Evolutionary conservation across 108 stramenopile genomes (phyloP), one percentile per base, ranked within the genome.

Genomic region (Nitzschia inconspicua): DNA sequence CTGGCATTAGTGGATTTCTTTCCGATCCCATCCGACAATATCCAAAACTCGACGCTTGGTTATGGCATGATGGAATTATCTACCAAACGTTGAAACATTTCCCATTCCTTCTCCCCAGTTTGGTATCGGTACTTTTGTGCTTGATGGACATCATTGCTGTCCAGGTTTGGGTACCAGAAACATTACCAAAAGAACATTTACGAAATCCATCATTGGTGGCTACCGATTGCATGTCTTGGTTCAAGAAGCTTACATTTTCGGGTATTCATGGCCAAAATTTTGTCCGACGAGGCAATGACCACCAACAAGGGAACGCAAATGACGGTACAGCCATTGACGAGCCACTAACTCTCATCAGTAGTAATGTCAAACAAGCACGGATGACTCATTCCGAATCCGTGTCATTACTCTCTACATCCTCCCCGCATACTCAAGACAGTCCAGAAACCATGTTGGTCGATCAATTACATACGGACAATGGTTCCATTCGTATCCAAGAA

Each of bases 71-170:
- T 13, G 55, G 27, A 23, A 29, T 19, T 3, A 5, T 69, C 19
- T 47, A 64, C 16, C 48, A 31, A 18, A 25, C 64, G 27, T 42
- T 86, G 28, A 18, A 24, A 13, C 25, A 39, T 18, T 82, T 73
- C 61, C 86, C 86, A 3, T 87, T 83, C 47, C 53, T 87, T 1
- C 58, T 80, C 1, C 83, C 83, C 1, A 84, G 80, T 51, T 35
- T 85, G n/a, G 47, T 82, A 22, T 73, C 63, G 11, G 61, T 46
- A 24, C 9, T 78, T 2, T 40, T 83, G 0, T 82, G 81, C 42
- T 27, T 76, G 27, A 3, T 61, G 5, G 47, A 65, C 22, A 52
- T 74, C 16, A 10, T 75, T 14, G 34, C 51, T 14, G 69, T 86
- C 0, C 30, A 39, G 9, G 32, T 44, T 8, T 66, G 39, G 39